phyloP scores from a whole-genome alignment of 148 eudicot species.

The Amaranthus cruentus region DNA sequence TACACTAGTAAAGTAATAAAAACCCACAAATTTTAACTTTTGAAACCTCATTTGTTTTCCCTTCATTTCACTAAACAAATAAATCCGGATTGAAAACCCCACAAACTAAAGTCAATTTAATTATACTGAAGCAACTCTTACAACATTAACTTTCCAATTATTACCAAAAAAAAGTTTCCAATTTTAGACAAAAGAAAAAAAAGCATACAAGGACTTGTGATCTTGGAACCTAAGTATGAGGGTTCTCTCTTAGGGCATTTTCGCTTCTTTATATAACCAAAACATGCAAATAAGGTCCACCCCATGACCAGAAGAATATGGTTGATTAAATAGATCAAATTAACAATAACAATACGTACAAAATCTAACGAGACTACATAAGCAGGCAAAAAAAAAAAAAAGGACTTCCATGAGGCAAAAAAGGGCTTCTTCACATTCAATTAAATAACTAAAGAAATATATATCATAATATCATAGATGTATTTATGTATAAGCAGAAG shows the following conservation, averaged over 20 bases:
- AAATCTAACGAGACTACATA: too few relatives aligned
- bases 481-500: too few relatives aligned
- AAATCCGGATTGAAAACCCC: neutral
- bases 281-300: constrained; percentile 60
- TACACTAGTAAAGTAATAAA: neutral
- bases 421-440: too few relatives aligned
- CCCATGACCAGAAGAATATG: constrained; percentile 35
- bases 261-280: constrained; percentile 52
- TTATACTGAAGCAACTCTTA: neutral
- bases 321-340: neutral
- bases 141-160: too few relatives aligned
- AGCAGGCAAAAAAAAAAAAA: too few relatives aligned
- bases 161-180: constrained; percentile 1
- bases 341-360: too few relatives aligned
- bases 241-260: constrained; percentile 30
- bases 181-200: neutral
- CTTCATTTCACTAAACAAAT: neutral
- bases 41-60: neutral
- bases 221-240: constrained; percentile 17
- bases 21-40: neutral
- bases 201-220: constrained; percentile 39
- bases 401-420: too few relatives aligned
- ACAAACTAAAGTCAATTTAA: constrained; percentile 1
- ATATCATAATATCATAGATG: too few relatives aligned
- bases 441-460: too few relatives aligned